These are phyloP conservation scores for Didymella exigua DNA, from an alignment of 2,329 filamentous ascomycete species.

Conservation along the genomic window DNA sequence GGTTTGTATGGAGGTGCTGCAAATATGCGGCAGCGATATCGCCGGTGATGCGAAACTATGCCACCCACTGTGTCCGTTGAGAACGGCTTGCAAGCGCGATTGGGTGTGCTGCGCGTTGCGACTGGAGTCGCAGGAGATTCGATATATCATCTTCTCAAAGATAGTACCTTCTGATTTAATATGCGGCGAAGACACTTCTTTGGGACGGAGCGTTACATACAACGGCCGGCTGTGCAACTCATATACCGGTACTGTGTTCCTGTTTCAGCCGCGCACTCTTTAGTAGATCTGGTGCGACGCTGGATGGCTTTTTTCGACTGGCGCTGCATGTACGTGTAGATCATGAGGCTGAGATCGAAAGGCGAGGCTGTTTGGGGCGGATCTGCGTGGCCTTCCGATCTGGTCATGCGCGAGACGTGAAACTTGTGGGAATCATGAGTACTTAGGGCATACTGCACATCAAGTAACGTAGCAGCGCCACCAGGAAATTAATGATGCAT, in stretches of 20 bases:
- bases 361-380: conserved; percentile 2
- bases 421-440: neutral
- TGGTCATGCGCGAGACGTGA: conserved; percentile 5
- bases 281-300: conserved; percentile 16
- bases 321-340: conserved; percentile 11
- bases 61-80: neutral
- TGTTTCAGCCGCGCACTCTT: conserved; percentile 21
- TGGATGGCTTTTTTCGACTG: neutral
- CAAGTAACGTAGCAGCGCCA: neutral
- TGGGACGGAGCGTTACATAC: conserved; percentile 19
- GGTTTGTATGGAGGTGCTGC: neutral
- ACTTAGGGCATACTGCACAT: neutral
- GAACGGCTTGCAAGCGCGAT: neutral
- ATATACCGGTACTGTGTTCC: conserved; percentile 1
- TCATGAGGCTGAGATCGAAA: conserved; percentile 8
- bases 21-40: neutral
- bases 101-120: neutral
- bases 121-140: neutral
- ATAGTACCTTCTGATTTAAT: neutral
- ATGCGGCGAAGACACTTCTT: neutral
- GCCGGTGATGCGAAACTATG: neutral
- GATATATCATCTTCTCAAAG: neutral
- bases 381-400: conserved; percentile 2
- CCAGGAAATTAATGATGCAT: neutral
- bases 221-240: conserved; percentile 22